Evolutionary conservation across 2,329 filamentous ascomycete species (phyloP), one percentile per base, ranked within the genome.

Genomic region (Fusarium torreyae): DNA sequence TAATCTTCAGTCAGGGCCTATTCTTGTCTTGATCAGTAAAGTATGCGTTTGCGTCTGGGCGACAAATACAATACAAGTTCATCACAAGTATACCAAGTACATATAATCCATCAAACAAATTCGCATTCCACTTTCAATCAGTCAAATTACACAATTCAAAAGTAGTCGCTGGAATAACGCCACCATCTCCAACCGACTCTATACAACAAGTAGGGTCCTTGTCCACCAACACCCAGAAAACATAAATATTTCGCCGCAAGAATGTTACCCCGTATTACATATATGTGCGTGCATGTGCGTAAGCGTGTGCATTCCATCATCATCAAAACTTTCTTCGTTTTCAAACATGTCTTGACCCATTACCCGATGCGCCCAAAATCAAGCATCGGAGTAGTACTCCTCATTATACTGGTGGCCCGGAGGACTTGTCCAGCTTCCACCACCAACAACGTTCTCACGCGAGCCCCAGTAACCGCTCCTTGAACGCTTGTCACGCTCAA

Each of bases 401-500:
- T 88, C 86, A 48, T 85, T 83, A 68, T 85, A 85, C 45, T 82
- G 80, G 49, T 86, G 83, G 48, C 77, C 78, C 17, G 76, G 78
- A 55, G 80, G 79, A 70, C 75, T 75, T 43, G 82, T 78, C 83
- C 84, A 87, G 68, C 77, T 80, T 42, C 79, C 80, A 57, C 74
- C 75, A 22, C 80, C 79, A 13, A 80, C 78, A 39, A 88, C 78
- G 59, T 84, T 88, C 75, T 89, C 87, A 60, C 82, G 81, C 14
- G 78, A 80, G 28, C 82, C 83, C 84, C 86, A 88, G 77, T 86
- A 87, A 66, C 81, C 81, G 73, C 77, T 81, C 69, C 81, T 82
- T 52, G 80, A 77, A 33, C 87, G 82, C 66, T 87, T 85, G 67
- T 89, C 87, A 18, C 87, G 84, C 85, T 99, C 96, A 78, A 98